Evolutionary conservation across 768 basidiomycete genomes (phyloP).

Genomic region (Auricularia sp.): DNA sequence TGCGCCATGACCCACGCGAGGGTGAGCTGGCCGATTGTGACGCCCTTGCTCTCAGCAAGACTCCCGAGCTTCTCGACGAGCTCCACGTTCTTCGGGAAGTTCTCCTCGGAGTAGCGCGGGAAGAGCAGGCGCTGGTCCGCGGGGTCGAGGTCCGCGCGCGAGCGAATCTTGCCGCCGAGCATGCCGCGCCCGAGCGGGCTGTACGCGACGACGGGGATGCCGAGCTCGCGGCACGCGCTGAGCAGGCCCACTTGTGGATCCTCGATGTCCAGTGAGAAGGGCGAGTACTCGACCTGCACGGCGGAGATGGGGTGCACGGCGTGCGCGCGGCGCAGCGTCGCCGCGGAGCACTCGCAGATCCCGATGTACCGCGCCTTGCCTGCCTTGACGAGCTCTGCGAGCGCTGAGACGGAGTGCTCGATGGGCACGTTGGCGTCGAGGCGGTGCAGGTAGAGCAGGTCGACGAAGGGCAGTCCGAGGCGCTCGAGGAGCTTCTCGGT

Average conservation of each 20-base stretch:
- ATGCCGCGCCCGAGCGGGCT: conserved; percentile 6
- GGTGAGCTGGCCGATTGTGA: conserved; percentile 25
- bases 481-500: neutral
- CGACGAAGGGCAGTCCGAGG: conserved; percentile 1
- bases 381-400: conserved; percentile 24
- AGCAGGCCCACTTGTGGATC: conserved; percentile 12
- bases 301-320: conserved; percentile 11
- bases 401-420: conserved; percentile 12
- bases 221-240: conserved; percentile 12
- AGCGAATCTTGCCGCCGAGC: conserved; percentile 8
- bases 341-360: conserved; percentile 40
- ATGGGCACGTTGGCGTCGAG: conserved; percentile 15
- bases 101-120: conserved; percentile 20
- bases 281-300: conserved; percentile 13
- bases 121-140: conserved; percentile 5
- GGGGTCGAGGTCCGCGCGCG: conserved; percentile 10
- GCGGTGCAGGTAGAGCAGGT: conserved; percentile 10
- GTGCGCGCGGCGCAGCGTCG: conserved; percentile 37
- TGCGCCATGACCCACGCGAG: conserved; percentile 26
- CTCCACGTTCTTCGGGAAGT: conserved; percentile 25
- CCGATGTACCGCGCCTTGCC: conserved; percentile 45
- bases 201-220: conserved; percentile 11
- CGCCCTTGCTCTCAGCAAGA: conserved; percentile 23
- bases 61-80: conserved; percentile 17
- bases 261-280: conserved; percentile 9